Evolutionary conservation across 495 filamentous ascomycete species (phyloP).

Genomic region (Penicillium coffeae): DNA sequence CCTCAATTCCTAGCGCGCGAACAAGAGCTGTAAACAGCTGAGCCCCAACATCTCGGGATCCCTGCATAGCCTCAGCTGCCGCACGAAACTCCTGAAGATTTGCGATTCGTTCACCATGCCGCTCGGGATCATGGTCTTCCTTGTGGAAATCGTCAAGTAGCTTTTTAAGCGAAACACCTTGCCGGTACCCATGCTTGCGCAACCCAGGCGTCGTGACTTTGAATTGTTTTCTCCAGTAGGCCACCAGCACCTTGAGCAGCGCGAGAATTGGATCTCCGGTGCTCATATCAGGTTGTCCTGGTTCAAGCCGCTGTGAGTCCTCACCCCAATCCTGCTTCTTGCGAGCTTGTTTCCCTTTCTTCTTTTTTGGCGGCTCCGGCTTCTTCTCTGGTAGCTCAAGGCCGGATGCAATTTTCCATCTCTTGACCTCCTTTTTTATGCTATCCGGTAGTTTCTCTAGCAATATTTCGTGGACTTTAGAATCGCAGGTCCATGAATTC

Average conservation of each 20-base stretch:
- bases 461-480: conserved; percentile 71
- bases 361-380: conserved; percentile 30
- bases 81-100: conserved; percentile 62
- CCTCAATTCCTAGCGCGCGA: conserved; percentile 76
- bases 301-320: conserved; percentile 63
- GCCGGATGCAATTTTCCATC: conserved; percentile 67
- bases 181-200: conserved; percentile 86
- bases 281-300: conserved; percentile 67
- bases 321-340: conserved; percentile 64
- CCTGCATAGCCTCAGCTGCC: conserved; percentile 65
- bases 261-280: conserved; percentile 76
- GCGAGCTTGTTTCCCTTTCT: conserved; percentile 44
- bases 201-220: conserved; percentile 71
- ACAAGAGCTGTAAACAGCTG: conserved; percentile 89
- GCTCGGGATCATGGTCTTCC: conserved; percentile 55
- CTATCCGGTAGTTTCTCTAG: conserved; percentile 63
- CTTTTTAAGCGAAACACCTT: conserved; percentile 61
- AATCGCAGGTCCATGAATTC: conserved; percentile 82
- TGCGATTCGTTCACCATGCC: conserved; percentile 70
- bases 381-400: conserved; percentile 43
- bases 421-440: conserved; percentile 67
- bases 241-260: conserved; percentile 68
- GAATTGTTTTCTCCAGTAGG: conserved; percentile 88
- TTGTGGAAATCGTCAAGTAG: conserved; percentile 59
- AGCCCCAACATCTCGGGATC: conserved; percentile 82